A percentile compares a stretch with the other conserved stretches of the same genome.
Conservation (phyloP, 495 filamentous ascomycete genomes). For the Astrocystis sublimbata region DNA sequence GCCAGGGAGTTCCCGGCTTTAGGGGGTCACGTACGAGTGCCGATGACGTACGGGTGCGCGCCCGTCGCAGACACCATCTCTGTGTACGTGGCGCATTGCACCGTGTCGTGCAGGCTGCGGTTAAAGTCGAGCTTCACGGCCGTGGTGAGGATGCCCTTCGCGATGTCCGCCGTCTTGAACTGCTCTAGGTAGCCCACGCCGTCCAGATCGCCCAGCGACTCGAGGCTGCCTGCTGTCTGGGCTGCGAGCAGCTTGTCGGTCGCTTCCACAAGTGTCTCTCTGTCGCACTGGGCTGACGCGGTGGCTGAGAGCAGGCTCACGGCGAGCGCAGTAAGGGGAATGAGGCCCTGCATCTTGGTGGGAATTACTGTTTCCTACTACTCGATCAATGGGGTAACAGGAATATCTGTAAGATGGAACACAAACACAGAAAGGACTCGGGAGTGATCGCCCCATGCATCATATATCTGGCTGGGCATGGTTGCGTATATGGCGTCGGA, state of each 20-base stretch:
- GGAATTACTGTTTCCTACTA: neutral
- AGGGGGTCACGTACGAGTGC: no score
- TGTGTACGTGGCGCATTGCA: constrained; percentile 53
- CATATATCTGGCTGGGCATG: constrained; percentile 15
- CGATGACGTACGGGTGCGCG: constrained; percentile 50
- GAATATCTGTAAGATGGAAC: neutral
- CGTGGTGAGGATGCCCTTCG: constrained; percentile 41
- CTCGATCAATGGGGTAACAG: neutral
- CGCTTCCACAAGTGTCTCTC: constrained; percentile 41
- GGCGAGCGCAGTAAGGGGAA: constrained; percentile 22
- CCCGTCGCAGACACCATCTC: constrained; percentile 49
- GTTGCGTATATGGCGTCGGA: constrained; percentile 24
- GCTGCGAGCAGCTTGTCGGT: constrained; percentile 48
- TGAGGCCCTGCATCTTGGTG: constrained; percentile 28
- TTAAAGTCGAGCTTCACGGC: constrained; percentile 50
- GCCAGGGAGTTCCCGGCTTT: no score
- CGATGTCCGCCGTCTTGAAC: constrained; percentile 39
- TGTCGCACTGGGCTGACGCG: constrained; percentile 36
- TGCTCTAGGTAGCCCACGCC: constrained; percentile 43
- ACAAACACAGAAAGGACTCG: neutral
- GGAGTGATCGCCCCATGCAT: neutral
- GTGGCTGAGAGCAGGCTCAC: constrained; percentile 25
- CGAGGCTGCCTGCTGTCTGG: constrained; percentile 42
- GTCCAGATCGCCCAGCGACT: constrained; percentile 31
- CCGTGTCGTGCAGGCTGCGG: constrained; percentile 49